phyloP scores from a whole-genome alignment of 768 basidiomycete species.

The Termitomyces titanicus region DNA sequence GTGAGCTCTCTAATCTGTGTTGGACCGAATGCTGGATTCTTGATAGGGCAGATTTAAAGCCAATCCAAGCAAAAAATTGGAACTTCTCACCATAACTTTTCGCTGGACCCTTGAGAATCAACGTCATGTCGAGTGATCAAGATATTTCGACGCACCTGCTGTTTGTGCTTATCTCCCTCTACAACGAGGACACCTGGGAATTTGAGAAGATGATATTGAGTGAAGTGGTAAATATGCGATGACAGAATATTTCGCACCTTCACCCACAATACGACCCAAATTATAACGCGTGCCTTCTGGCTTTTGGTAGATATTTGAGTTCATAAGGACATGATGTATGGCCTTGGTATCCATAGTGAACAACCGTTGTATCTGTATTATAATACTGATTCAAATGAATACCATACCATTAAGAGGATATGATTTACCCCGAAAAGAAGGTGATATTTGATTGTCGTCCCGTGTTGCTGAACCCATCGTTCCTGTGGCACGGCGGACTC shows the following conservation, averaged over 20 bases:
- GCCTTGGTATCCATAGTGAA: slow-evolving; percentile 34
- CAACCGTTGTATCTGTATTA: slow-evolving; percentile 25
- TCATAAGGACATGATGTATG: slow-evolving; percentile 57
- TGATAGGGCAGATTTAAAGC: not conserved
- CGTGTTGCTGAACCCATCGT: slow-evolving; percentile 12
- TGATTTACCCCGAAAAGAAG: too few relatives aligned
- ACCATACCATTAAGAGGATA: slow-evolving; percentile 39
- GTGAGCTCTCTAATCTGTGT: slow-evolving; percentile 57
- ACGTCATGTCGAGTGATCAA: not conserved
- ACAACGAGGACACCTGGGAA: slow-evolving; percentile 46
- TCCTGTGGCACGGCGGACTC: slow-evolving; percentile 25
- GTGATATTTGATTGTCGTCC: slow-evolving; percentile 12
- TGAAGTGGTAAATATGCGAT: not conserved
- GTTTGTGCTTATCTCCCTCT: slow-evolving; percentile 45
- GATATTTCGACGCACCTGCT: slow-evolving; percentile 30
- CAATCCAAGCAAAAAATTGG: not conserved
- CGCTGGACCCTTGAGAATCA: slow-evolving; percentile 24
- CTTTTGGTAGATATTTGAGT: slow-evolving; percentile 55
- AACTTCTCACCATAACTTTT: slow-evolving; percentile 36
- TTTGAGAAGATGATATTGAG: not conserved
- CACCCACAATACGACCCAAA: slow-evolving; percentile 40
- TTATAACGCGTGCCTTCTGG: slow-evolving; percentile 33
- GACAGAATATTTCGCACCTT: slow-evolving; percentile 24
- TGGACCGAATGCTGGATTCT: slow-evolving; percentile 70
- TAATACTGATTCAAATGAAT: not conserved